Evolutionary conservation across 2,329 filamentous ascomycete species (phyloP).

Genomic region (Mycocentrospora acerina): DNA sequence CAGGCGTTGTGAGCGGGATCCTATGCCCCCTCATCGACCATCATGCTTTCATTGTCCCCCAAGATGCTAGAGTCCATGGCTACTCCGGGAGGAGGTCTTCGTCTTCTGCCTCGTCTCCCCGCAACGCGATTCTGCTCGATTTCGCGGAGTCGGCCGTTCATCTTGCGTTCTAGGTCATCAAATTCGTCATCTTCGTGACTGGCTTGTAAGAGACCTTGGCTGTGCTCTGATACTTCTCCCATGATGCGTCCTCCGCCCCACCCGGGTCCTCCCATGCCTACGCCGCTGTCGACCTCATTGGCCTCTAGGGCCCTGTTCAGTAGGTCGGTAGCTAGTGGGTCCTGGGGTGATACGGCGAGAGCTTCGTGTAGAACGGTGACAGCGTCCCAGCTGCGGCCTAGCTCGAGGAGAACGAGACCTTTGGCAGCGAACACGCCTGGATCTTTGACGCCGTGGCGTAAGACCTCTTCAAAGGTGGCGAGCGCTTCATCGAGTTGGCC

Average conservation of each 20-base stretch:
- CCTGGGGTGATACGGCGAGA: slow-evolving; percentile 74
- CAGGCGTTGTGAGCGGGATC: too few relatives aligned
- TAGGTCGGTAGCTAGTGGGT: slow-evolving; percentile 77
- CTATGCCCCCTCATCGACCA: slow-evolving; percentile 48
- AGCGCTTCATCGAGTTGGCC: slow-evolving; percentile 71
- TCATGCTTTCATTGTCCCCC: slow-evolving; percentile 51
- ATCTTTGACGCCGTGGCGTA: slow-evolving; percentile 79
- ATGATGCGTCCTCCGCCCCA: too few relatives aligned
- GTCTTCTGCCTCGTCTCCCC: slow-evolving; percentile 52
- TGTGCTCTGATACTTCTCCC: too few relatives aligned
- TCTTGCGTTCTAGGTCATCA: slow-evolving; percentile 56
- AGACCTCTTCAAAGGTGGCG: slow-evolving; percentile 80
- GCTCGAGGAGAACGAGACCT: slow-evolving; percentile 79
- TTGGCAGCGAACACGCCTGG: slow-evolving; percentile 78
- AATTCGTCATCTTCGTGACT: slow-evolving; percentile 29
- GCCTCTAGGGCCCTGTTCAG: slow-evolving; percentile 65
- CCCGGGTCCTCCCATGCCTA: slow-evolving; percentile 1
- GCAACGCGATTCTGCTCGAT: slow-evolving; percentile 54
- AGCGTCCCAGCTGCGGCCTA: slow-evolving; percentile 73
- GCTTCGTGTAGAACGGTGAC: slow-evolving; percentile 83
- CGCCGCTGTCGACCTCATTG: slow-evolving; percentile 36
- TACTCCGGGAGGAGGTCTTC: slow-evolving; percentile 49
- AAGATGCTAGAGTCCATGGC: slow-evolving; percentile 43
- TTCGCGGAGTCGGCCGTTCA: slow-evolving; percentile 55
- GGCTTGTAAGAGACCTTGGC: too few relatives aligned